A percentile compares a stretch with the other conserved stretches of the same genome.
These are phyloP conservation scores for Nitzschia sp. DNA, from an alignment of 108 stramenopile genomes.

Conservation along the genomic window DNA sequence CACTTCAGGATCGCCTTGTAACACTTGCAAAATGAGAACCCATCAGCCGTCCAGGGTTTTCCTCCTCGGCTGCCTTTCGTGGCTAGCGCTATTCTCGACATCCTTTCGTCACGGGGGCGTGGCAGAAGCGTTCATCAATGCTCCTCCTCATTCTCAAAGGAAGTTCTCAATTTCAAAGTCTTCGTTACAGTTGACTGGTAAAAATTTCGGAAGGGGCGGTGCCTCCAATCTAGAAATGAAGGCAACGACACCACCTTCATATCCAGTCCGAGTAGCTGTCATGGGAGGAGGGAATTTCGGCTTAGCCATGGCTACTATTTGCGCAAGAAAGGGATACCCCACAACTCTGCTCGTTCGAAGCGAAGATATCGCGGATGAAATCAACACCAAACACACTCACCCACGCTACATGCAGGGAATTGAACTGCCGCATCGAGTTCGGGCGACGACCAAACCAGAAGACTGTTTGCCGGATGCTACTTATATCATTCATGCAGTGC, in stretches of 20 bases:
- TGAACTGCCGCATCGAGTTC: conserved; percentile 55
- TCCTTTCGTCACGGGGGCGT: background rate
- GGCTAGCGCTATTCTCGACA: background rate
- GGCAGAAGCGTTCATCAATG: conserved; percentile 2
- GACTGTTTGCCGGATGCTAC: conserved; percentile 85
- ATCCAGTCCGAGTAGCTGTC: conserved; percentile 83
- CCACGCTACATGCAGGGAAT: conserved; percentile 88
- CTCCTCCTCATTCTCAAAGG: background rate
- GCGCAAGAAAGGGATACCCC: conserved; percentile 77
- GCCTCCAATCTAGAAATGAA: conserved; percentile 10
- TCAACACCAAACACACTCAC: conserved; percentile 87
- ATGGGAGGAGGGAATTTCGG: conserved; percentile 97
- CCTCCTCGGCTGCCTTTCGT: background rate
- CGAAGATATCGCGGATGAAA: conserved; percentile 72
- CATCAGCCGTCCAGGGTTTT: background rate
- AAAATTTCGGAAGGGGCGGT: background rate
- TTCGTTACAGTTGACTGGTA: background rate
- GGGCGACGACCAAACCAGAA: conserved; percentile 86
- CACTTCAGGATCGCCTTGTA: no score
- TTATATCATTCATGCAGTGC: conserved; percentile 95
- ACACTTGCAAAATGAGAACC: background rate
- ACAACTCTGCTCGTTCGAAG: conserved; percentile 86
- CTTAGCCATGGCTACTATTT: conserved; percentile 86
- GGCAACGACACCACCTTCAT: conserved; percentile 40
- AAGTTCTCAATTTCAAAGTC: background rate